These are phyloP conservation scores for Neurospora sp. DNA, from an alignment of 495 filamentous ascomycete genomes.

Conservation along the genomic window DNA sequence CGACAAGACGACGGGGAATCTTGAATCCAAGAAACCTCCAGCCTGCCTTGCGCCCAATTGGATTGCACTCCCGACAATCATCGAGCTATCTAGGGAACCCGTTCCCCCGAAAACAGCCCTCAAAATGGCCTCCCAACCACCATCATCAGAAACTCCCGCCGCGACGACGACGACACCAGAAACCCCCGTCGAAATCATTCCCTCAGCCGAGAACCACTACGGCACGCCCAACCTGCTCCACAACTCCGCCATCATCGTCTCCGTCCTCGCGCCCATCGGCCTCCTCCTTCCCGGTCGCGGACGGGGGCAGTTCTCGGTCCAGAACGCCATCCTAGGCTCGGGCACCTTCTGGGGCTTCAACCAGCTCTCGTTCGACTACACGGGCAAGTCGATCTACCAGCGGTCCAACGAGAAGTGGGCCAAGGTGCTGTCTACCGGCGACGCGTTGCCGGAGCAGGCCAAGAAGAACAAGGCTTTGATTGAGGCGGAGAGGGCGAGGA, in stretches of 20 bases:
- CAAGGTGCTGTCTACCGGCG: background rate
- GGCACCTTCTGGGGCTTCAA: slow-evolving; percentile 52
- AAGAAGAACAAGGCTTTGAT: slow-evolving; percentile 40
- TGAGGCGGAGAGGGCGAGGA: slow-evolving; percentile 31
- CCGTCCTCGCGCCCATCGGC: slow-evolving; percentile 60
- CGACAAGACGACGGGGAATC: background rate
- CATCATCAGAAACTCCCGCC: background rate
- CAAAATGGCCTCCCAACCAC: background rate
- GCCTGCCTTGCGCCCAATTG: background rate
- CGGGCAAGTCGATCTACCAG: slow-evolving; percentile 40
- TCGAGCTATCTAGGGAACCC: background rate
- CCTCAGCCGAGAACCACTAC: slow-evolving; percentile 2
- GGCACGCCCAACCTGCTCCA: slow-evolving; percentile 37
- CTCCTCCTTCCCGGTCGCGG: slow-evolving; percentile 72
- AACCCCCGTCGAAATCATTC: background rate
- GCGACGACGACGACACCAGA: background rate
- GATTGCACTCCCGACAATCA: background rate
- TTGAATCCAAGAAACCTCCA: background rate
- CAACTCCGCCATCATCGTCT: slow-evolving; percentile 49
- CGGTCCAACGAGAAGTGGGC: slow-evolving; percentile 18
- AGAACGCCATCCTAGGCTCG: slow-evolving; percentile 49
- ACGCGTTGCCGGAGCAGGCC: slow-evolving; percentile 39
- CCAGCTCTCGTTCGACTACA: slow-evolving; percentile 50
- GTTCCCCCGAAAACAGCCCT: background rate
- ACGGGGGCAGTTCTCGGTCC: slow-evolving; percentile 45